Evolutionary conservation across 768 basidiomycete genomes (phyloP).

Genomic region (Suillus bovinus): DNA sequence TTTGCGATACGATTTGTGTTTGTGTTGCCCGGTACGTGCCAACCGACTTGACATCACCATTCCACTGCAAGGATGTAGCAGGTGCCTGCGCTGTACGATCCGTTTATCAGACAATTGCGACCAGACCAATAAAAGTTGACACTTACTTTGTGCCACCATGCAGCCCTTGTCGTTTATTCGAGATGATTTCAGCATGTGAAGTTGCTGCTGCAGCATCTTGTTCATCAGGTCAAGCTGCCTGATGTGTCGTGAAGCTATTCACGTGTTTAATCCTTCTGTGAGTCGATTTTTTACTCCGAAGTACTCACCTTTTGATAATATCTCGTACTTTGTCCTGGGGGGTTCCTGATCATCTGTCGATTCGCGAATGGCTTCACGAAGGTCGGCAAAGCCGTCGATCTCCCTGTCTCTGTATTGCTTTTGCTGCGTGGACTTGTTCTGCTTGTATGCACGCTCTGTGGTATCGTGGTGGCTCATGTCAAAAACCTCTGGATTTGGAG

Average conservation of each 20-base stretch:
- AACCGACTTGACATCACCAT: neutral
- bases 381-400: neutral
- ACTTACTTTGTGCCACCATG: neutral
- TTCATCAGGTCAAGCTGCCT: neutral
- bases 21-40: neutral
- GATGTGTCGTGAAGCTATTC: neutral
- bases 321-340: neutral
- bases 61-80: neutral
- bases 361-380: constrained; percentile 2
- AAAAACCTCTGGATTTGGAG: neutral
- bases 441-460: neutral
- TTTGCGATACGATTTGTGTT: neutral
- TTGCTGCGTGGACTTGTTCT: constrained; percentile 1
- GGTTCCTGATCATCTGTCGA: neutral
- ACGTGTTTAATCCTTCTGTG: neutral
- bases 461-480: neutral
- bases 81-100: neutral
- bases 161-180: neutral
- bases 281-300: neutral
- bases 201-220: neutral
- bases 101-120: neutral
- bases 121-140: too few species aligned
- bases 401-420: constrained; percentile 6
- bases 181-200: neutral
- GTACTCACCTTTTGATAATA: neutral